Base-by-base conservation (phyloP, 108 stramenopile species). In the Cyclotella baltica region DNA sequence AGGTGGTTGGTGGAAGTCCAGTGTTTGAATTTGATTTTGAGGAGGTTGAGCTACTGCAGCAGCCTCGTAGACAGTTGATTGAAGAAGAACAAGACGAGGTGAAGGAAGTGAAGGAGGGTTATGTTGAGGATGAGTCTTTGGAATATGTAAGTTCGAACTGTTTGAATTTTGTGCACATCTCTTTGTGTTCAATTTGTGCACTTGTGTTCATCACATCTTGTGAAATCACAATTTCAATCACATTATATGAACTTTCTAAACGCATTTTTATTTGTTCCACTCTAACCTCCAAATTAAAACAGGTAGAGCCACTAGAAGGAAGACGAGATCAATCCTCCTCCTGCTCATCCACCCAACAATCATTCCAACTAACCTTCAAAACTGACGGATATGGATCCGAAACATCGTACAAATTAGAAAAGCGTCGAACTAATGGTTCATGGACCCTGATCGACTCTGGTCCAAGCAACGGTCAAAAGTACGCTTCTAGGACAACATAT, bases 321-420 rank as follows among this genome's bases (percentile, higher is more conserved):
- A 48, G 48, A 18, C 73, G 62, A 33, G 36, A 35, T 9, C 73
- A 74, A 33, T 53, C 52, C 30, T 15, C 27, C 23, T 56, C 55
- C 20, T 75, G 74, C 27, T 19, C 27, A 66, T 65, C 63, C 34
- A 66, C 47, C 16, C 31, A 75, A 66, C 51, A 55, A 47, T 55
- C 46, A 23, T 75, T 64, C 40, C 36, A 52, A 29, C 55, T 75
- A 36, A 55, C 62, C 18, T 56, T 75, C 36, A 51, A 1, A 18
- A 75, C 74, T 27, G 74, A 75, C 66, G 30, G 25, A 8, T 62
- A 65, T 4, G 63, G 53, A 22, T 40, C 38, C 16, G 63, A 75
- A 56, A 75, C 74, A 8, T 65, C 63, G 5, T 75, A 65, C 30
- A 66, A 66, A 47, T 50, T 75, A 38, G 64, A 75, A 43, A 52